Conservation (phyloP, 345 rosid genomes). For the Hirschfeldia incana region DNA sequence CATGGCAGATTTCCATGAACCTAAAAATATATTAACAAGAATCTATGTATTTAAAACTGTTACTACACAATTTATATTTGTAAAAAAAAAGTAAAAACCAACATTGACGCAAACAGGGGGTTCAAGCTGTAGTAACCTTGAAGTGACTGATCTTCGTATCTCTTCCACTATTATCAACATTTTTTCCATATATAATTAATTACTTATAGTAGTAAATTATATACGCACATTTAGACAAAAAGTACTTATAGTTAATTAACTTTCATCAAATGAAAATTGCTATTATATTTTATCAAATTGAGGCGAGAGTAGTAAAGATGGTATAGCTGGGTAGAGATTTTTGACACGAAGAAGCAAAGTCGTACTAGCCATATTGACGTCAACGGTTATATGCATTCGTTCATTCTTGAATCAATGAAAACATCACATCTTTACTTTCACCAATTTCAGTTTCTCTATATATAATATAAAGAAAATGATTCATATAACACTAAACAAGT, state of each 20-base stretch:
- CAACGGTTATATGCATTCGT: constrained; percentile 5
- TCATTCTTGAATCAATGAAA: constrained; percentile 21
- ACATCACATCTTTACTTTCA: constrained; percentile 17
- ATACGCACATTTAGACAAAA: background rate
- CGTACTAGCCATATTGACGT: constrained; percentile 21
- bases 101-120: no score
- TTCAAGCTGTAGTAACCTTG: no score
- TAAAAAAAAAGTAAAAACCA: no score
- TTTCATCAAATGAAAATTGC: no score
- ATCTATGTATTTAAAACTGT: no score
- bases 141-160: background rate
- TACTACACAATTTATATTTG: no score
- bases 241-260: background rate
- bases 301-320: background rate
- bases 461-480: no score
- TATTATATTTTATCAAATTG: background rate
- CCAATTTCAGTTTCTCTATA: constrained; percentile 11
- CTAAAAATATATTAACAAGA: no score
- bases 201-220: background rate
- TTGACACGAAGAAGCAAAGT: constrained; percentile 24
- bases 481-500: no score
- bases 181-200: background rate
- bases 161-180: background rate
- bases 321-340: constrained; percentile 7
- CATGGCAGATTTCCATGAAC: no score